A percentile compares a stretch with the other conserved stretches of the same genome.
phyloP scores from a whole-genome alignment of 495 filamentous ascomycete species.

The Tuber umbilicatum region DNA sequence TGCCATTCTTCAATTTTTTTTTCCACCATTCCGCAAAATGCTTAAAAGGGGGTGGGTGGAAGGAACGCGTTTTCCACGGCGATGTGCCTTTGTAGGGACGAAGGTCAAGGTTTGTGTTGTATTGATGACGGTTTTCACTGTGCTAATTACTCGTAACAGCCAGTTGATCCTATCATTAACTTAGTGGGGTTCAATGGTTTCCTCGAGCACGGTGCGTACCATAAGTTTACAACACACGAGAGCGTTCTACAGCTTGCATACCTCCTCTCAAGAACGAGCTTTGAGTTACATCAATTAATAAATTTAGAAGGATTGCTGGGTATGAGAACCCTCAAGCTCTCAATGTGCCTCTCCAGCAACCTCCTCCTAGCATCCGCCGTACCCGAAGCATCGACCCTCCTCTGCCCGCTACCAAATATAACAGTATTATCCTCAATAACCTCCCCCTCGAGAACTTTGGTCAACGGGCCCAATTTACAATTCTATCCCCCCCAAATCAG shows the following conservation, averaged over 20 bases:
- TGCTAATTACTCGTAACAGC: too few species aligned
- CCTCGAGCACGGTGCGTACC: background rate
- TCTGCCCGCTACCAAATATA: conserved; percentile 55
- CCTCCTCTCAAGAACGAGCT: background rate
- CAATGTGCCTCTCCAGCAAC: conserved; percentile 56
- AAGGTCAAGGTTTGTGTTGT: too few species aligned
- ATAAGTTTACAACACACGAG: background rate
- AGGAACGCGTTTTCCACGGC: too few species aligned
- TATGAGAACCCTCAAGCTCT: conserved; percentile 57
- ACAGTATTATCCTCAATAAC: conserved; percentile 60
- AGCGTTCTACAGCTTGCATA: background rate
- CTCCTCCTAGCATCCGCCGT: conserved; percentile 52
- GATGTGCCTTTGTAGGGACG: too few species aligned
- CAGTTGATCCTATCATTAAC: background rate
- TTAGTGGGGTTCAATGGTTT: background rate
- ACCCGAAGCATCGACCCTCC: conserved; percentile 53
- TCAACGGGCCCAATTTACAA: conserved; percentile 50
- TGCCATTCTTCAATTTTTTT: too few species aligned
- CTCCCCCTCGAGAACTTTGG: conserved; percentile 51
- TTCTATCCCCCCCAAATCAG: conserved; percentile 46
- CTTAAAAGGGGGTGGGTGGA: too few species aligned
- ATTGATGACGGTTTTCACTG: too few species aligned
- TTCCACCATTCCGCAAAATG: too few species aligned
- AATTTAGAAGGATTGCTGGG: conserved; percentile 59
- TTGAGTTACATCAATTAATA: background rate